Base-by-base conservation (phyloP, 2,329 filamentous ascomycete species). In the Aspergillus sergii region DNA sequence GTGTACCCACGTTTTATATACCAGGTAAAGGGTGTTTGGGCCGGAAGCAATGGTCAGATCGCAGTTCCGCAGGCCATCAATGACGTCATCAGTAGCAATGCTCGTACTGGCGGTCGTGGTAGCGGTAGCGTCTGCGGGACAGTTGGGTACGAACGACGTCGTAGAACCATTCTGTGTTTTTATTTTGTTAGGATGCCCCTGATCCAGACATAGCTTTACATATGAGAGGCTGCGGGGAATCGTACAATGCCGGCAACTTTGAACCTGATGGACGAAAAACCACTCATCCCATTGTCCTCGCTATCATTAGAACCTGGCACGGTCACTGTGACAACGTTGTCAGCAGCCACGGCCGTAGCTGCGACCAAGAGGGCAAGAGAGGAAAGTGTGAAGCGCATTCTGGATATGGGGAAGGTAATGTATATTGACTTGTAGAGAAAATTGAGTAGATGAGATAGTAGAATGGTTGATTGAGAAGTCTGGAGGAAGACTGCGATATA, bases 201-300 rank as follows among this genome's bases (percentile, higher is more conserved):
- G 0, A 14, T 16, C 10, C 4, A 19, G 23, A 28, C 2, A 3
- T 7, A 4, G 23, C 1, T 50, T 4, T 50, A 28, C 1, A 16
- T 41, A 9, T 41, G 16, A 19, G 3, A 7, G 7, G 16, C 7
- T n/a, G 39, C 8, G 6, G 5, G 21, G 16, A 23, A 16, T 19
- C 46, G 26, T 30, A 50, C 46, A 16, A 28, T 50, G 46, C 46
- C 46, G 19, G 19, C 23, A 19, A 50, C 3, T 19, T 16, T 19
- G 6, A 21, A 12, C 10, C 5, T 6, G n/a, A 46, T 6, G 23
- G 16, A 14, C 3, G 7, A 1, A 10, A 19, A 1, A 1, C 0
- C 12, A 14, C 3, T 5, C 5, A 8, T 26, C 12, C 3, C 12
- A 50, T 3, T 9, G 12, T 4, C 23, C 16, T 19, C 23, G 46